Conservation (phyloP, 2,329 filamentous ascomycete genomes). For the Hymenoscyphus fructigenus region DNA sequence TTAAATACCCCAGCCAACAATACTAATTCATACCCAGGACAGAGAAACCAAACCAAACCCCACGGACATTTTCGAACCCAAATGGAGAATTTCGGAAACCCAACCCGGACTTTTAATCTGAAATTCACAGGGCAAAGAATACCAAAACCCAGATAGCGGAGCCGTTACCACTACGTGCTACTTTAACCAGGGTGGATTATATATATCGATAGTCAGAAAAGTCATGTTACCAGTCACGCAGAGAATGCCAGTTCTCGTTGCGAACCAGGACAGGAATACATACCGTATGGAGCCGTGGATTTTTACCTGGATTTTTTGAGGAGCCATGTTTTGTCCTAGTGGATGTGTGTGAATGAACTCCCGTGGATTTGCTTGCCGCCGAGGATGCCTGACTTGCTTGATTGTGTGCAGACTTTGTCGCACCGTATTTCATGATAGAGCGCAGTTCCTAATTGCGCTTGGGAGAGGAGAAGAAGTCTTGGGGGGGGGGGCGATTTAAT, state of each 20-base stretch:
- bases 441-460: no score
- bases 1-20: no score
- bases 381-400: neutral
- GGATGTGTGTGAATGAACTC: neutral
- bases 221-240: constrained; percentile 34
- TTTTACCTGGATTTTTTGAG: neutral
- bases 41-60: neutral
- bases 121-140: neutral
- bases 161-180: constrained; percentile 27
- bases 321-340: neutral
- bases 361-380: neutral
- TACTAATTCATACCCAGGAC: neutral
- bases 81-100: neutral
- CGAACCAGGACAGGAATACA: constrained; percentile 23
- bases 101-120: neutral
- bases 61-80: neutral
- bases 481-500: neutral
- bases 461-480: neutral
- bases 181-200: neutral
- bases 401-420: no score
- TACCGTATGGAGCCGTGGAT: constrained; percentile 14
- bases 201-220: constrained; percentile 27
- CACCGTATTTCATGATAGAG: no score
- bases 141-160: constrained; percentile 1
- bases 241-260: constrained; percentile 8